A percentile compares a stretch with the other conserved stretches of the same genome.
Evolutionary conservation across 441 rosid genomes (phyloP).

Genomic region (Breynia disticha): DNA sequence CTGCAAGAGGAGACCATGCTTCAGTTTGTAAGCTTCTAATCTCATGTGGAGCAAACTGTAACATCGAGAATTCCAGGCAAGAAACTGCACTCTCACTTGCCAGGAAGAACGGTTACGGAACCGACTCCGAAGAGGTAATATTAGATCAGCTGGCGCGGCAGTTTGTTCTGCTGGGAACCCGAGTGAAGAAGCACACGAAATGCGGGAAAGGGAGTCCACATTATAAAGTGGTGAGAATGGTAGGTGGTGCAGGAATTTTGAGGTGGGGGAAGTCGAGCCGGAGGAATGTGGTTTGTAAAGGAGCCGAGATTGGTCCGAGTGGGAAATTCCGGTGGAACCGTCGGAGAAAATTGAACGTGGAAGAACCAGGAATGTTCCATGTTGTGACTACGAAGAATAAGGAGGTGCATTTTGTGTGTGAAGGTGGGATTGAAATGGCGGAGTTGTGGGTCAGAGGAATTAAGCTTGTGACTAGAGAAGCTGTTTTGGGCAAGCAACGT

Average conservation of each 20-base stretch:
- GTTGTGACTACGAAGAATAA: constrained; percentile 57
- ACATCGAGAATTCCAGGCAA: constrained; percentile 37
- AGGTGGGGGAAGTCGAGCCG: no score
- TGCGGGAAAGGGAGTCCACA: constrained; percentile 80
- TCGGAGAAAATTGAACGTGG: constrained; percentile 28
- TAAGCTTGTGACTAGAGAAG: no score
- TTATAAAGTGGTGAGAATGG: constrained; percentile 37
- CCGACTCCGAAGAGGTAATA: constrained; percentile 44
- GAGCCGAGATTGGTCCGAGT: constrained; percentile 56
- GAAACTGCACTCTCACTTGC: constrained; percentile 62
- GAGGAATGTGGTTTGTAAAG: constrained; percentile 62
- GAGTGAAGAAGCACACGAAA: constrained; percentile 69
- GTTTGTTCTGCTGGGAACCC: constrained; percentile 38
- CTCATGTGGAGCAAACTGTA: constrained; percentile 48
- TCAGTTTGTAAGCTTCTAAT: constrained; percentile 52
- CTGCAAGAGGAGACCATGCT: constrained; percentile 71
- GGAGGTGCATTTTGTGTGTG: constrained; percentile 75
- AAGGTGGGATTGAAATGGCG: constrained; percentile 64
- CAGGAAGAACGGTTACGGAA: constrained; percentile 20
- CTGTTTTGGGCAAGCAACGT: no score
- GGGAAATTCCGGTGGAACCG: constrained; percentile 40
- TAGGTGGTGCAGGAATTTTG: no score
- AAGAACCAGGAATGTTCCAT: constrained; percentile 57
- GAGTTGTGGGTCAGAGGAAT: no score
- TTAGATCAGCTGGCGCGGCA: constrained; percentile 59